These are phyloP conservation scores for Calonectria hawksworthii DNA, from an alignment of 2,329 filamentous ascomycete species.

Conservation along the genomic window DNA sequence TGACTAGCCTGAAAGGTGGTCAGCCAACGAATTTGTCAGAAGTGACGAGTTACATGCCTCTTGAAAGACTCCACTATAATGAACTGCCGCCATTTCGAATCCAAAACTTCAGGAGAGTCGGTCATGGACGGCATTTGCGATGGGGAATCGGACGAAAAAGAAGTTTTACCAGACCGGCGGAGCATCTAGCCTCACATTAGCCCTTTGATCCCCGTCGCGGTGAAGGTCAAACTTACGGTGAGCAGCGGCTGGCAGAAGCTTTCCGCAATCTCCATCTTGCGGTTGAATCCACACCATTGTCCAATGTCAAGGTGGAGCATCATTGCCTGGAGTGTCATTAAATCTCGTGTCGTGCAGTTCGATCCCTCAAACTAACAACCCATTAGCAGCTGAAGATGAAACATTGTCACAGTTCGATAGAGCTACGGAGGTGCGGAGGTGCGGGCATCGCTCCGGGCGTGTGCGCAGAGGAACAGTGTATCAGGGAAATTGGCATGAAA, in stretches of 20 bases:
- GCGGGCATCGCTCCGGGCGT: neutral
- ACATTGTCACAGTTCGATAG: neutral
- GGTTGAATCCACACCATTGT: conserved; percentile 42
- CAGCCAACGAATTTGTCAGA: conserved; percentile 13
- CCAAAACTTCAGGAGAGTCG: conserved; percentile 35
- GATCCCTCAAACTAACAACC: conserved; percentile 32
- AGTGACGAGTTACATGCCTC: conserved; percentile 30
- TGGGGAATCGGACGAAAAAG: conserved; percentile 37
- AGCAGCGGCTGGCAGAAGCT: conserved; percentile 35
- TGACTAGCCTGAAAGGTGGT: conserved; percentile 36
- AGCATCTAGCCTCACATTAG: conserved; percentile 33
- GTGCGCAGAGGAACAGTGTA: neutral
- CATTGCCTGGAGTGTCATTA: conserved; percentile 40
- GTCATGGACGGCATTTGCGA: conserved; percentile 27
- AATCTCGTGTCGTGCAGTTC: conserved; percentile 28
- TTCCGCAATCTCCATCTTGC: conserved; percentile 39
- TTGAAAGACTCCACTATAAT: conserved; percentile 38
- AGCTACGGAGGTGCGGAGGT: too few relatives aligned
- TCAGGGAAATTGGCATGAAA: neutral
- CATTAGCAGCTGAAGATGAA: neutral
- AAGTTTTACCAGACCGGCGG: conserved; percentile 37
- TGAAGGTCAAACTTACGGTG: conserved; percentile 28
- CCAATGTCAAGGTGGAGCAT: conserved; percentile 42
- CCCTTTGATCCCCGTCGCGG: neutral
- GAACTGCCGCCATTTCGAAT: conserved; percentile 42